Percentiles rank a stretch among this genome's conserved stretches.
Evolutionary conservation across 345 rosid species (phyloP).

Genomic region (Citrus sp.): DNA sequence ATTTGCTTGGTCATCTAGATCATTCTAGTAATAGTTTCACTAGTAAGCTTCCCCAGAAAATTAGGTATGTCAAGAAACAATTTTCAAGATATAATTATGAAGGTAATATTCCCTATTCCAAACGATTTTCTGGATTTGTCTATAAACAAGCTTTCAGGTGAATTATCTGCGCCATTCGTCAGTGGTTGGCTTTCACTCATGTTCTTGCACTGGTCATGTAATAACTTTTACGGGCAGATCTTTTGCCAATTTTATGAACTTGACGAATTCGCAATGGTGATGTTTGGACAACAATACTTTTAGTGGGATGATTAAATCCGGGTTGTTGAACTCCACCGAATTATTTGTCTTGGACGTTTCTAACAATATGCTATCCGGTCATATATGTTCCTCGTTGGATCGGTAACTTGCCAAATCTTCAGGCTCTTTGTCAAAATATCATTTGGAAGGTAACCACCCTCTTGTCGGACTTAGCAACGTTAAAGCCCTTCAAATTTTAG

Average conservation of each 20-base stretch:
- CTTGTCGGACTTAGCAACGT: not conserved
- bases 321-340: not conserved
- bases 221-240: not conserved
- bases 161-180: not conserved
- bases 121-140: not conserved
- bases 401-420: not conserved
- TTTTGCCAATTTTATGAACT: not conserved
- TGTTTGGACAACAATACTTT: not conserved
- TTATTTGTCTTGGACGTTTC: not conserved
- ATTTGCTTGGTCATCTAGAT: not conserved
- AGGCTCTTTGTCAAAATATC: not conserved
- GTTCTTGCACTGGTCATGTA: not conserved
- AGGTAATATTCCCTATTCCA: not conserved
- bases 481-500: not conserved
- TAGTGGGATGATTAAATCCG: not conserved
- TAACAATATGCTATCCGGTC: not conserved
- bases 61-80: not conserved
- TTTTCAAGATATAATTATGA: not conserved
- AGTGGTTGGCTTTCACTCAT: not conserved
- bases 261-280: not conserved
- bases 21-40: not conserved
- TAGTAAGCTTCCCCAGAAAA: not conserved
- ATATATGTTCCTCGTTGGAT: not conserved
- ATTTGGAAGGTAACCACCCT: not conserved
- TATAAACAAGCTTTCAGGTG: not conserved